phyloP scores from a whole-genome alignment of 192 early-diverging fungal species.

The Podila clonocystis region DNA sequence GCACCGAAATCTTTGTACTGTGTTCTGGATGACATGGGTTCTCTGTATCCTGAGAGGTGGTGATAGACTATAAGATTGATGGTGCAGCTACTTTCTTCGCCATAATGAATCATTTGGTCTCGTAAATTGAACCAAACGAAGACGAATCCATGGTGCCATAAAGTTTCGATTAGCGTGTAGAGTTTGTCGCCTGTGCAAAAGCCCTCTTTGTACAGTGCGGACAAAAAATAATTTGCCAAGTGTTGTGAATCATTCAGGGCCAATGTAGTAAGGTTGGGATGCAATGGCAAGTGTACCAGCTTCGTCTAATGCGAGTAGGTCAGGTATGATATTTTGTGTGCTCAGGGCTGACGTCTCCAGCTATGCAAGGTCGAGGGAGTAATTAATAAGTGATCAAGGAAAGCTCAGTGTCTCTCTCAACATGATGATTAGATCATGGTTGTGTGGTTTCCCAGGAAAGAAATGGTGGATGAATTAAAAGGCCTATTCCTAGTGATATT shows the following conservation, averaged over 20 bases:
- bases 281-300: not conserved
- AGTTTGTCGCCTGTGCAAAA: constrained; percentile 31
- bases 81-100: not conserved
- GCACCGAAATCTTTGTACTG: too few relatives aligned
- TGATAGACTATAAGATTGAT: not conserved
- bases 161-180: not conserved
- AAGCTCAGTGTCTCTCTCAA: too few relatives aligned
- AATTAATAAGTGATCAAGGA: too few relatives aligned
- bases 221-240: not conserved
- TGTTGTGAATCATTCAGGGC: not conserved
- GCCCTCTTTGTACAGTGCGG: not conserved
- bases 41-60: not conserved
- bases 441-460: too few relatives aligned
- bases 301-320: not conserved
- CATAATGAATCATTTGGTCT: not conserved
- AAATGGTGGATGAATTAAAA: too few relatives aligned
- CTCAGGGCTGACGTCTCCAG: too few relatives aligned
- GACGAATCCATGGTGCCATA: not conserved
- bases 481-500: too few relatives aligned
- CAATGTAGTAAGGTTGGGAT: not conserved
- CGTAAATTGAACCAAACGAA: not conserved
- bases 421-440: too few relatives aligned
- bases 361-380: too few relatives aligned
- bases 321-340: not conserved
- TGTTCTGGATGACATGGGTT: too few relatives aligned